Evolutionary conservation across 305 asterid species (phyloP).

Genomic region (Fraxinus ornus): DNA sequence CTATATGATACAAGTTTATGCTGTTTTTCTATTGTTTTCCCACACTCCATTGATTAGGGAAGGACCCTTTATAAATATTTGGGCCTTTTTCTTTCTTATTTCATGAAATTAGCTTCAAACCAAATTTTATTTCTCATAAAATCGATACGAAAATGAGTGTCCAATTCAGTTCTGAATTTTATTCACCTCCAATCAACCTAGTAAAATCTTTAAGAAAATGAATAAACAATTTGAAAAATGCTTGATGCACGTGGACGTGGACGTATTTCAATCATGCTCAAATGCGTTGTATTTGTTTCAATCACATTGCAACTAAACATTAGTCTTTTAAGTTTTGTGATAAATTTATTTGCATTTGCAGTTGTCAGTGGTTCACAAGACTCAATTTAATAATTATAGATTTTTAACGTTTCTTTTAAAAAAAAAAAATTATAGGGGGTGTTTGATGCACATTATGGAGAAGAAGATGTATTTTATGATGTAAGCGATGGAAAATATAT

Average conservation of each 20-base stretch:
- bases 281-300: background rate
- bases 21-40: background rate
- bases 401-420: too few species aligned
- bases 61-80: too few species aligned
- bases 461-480: too few species aligned
- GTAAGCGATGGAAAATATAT: too few species aligned
- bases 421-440: too few species aligned
- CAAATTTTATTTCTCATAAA: background rate
- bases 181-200: background rate
- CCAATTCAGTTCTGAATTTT: background rate
- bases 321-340: background rate
- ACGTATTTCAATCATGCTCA: background rate
- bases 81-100: background rate
- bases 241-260: background rate
- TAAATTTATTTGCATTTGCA: background rate
- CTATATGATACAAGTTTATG: background rate
- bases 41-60: too few species aligned
- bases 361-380: too few species aligned
- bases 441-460: too few species aligned
- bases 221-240: background rate
- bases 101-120: background rate
- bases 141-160: background rate
- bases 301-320: background rate
- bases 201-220: background rate
- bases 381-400: too few species aligned